Conservation (phyloP, 306 rosid genomes). For the Dalbergia oliveri region DNA sequence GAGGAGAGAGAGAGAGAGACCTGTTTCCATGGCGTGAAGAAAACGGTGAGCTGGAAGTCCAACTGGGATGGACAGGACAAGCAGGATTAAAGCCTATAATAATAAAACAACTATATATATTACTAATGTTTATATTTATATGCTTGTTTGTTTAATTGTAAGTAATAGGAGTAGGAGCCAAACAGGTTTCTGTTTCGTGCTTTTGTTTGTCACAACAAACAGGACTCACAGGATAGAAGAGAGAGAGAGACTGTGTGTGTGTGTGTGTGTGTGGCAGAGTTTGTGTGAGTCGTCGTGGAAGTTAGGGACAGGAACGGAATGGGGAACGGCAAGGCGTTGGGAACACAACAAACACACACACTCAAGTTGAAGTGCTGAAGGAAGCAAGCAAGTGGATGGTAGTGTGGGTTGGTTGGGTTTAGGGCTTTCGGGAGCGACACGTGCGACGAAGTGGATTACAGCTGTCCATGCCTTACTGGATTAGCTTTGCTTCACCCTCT, state of each 20-base stretch:
- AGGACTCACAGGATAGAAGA: slow-evolving; percentile 9
- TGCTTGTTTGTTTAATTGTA: slow-evolving; percentile 13
- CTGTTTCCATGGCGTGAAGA: slow-evolving; percentile 65
- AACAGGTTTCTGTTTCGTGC: slow-evolving; percentile 15
- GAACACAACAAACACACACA: background rate
- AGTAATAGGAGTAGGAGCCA: background rate
- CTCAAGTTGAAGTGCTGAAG: background rate
- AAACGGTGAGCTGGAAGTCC: slow-evolving; percentile 80
- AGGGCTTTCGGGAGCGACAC: slow-evolving; percentile 56
- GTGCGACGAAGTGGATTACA: slow-evolving; percentile 54
- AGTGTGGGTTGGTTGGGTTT: slow-evolving; percentile 40
- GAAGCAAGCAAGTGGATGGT: background rate
- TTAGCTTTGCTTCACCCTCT: slow-evolving; percentile 20
- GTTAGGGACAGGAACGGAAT: background rate
- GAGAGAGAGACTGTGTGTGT: background rate
- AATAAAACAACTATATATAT: background rate
- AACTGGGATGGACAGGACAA: slow-evolving; percentile 54
- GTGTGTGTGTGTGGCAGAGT: background rate
- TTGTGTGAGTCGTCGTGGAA: slow-evolving; percentile 6
- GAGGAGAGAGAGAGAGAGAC: slow-evolving; percentile 52
- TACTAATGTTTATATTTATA: background rate
- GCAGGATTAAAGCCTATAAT: slow-evolving; percentile 4
- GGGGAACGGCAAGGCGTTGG: background rate
- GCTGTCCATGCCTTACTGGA: slow-evolving; percentile 72
- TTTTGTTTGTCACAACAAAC: slow-evolving; percentile 22